Evolutionary conservation across 345 rosid species (phyloP).

Genomic region (Microcos paniculata): DNA sequence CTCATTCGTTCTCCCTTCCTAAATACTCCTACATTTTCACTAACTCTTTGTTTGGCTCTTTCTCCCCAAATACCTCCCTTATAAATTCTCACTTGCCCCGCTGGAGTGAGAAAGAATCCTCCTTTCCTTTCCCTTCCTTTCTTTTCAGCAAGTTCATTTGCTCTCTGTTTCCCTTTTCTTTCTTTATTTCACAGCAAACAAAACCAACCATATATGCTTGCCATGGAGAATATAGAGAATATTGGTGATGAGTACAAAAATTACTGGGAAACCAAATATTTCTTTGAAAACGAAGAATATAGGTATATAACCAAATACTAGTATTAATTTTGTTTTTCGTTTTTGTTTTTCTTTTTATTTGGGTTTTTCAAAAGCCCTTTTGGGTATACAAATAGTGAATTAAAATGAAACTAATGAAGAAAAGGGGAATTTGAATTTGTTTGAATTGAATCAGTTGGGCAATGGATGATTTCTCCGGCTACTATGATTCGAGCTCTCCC

Average conservation of each 20-base stretch:
- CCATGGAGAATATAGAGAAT: slow-evolving; percentile 29
- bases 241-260: slow-evolving; percentile 53
- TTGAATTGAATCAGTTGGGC: slow-evolving; percentile 41
- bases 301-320: slow-evolving; percentile 30
- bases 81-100: neutral
- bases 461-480: slow-evolving; percentile 56
- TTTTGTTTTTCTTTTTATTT: neutral
- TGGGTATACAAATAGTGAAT: neutral
- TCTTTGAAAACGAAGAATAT: slow-evolving; percentile 58
- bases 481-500: slow-evolving; percentile 93
- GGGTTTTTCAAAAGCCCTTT: neutral
- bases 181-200: neutral
- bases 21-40: neutral
- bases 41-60: neutral
- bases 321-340: neutral
- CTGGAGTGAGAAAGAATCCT: neutral
- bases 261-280: slow-evolving; percentile 62
- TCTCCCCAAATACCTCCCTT: neutral
- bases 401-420: no score
- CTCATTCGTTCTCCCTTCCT: neutral
- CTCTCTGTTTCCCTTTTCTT: neutral
- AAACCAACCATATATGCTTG: neutral
- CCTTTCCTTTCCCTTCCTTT: neutral
- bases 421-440: no score
- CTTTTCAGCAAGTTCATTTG: neutral